Evolutionary conservation across 495 filamentous ascomycete genomes (phyloP).

Genomic region (Opeltia flavorubescens): DNA sequence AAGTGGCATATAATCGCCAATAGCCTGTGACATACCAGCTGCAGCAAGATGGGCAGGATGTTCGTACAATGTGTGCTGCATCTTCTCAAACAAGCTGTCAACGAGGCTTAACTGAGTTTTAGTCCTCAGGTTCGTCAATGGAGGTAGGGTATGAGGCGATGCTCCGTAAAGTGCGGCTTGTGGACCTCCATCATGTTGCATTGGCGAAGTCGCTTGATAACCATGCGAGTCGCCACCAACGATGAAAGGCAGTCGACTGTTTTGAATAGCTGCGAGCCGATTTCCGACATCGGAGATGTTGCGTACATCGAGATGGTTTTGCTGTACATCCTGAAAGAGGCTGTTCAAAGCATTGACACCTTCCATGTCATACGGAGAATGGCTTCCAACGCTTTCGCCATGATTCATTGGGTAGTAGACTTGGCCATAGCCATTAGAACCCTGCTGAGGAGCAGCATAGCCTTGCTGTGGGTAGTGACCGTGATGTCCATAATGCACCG

Average conservation of each 20-base stretch:
- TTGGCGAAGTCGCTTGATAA: constrained; percentile 41
- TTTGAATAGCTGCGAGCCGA: constrained; percentile 60
- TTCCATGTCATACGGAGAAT: constrained; percentile 49
- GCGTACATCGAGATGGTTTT: constrained; percentile 69
- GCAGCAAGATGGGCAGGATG: constrained; percentile 66
- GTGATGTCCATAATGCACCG: constrained; percentile 27
- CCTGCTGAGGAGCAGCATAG: constrained; percentile 37
- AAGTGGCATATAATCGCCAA: constrained; percentile 45
- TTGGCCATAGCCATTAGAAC: constrained; percentile 48
- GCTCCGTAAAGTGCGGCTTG: constrained; percentile 22
- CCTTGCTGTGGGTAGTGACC: constrained; percentile 38
- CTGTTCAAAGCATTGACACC: constrained; percentile 80
- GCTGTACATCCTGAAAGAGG: constrained; percentile 85
- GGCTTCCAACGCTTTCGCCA: constrained; percentile 28
- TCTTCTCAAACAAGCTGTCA: constrained; percentile 86
- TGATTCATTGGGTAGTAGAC: constrained; percentile 57
- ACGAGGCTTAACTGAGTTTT: constrained; percentile 87
- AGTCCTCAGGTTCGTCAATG: constrained; percentile 73
- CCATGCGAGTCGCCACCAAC: constrained; percentile 45
- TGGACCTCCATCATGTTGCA: constrained; percentile 36
- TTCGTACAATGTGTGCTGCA: constrained; percentile 89
- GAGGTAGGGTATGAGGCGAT: constrained; percentile 51
- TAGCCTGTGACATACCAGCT: constrained; percentile 57
- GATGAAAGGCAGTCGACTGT: constrained; percentile 53
- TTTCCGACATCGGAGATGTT: constrained; percentile 74